Conservation (phyloP, 2,329 filamentous ascomycete species). For the Colletotrichum siamense region DNA sequence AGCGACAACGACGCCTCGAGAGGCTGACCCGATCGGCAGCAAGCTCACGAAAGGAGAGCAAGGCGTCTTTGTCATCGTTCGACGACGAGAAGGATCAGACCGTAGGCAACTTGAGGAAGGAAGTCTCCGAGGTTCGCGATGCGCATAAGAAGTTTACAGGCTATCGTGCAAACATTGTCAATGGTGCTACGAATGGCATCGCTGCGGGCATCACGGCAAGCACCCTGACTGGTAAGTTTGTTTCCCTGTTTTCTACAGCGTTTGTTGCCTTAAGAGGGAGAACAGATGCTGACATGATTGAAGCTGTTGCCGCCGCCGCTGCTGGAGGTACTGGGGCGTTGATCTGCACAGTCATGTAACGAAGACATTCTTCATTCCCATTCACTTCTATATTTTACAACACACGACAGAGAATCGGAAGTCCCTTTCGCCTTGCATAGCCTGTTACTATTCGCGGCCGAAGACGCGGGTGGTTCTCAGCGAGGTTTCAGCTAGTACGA, state of each 20-base stretch:
- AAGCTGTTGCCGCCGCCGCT: neutral
- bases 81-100: neutral
- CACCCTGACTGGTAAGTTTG: neutral
- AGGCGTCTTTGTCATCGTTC: neutral
- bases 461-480: neutral
- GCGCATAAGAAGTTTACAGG: neutral
- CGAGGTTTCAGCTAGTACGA: neutral
- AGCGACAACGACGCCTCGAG: neutral
- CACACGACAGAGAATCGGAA: neutral
- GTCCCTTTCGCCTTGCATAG: neutral
- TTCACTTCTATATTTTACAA: neutral
- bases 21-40: neutral
- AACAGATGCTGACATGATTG: neutral
- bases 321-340: neutral
- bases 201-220: neutral
- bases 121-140: neutral
- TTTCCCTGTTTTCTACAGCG: neutral
- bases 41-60: neutral
- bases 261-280: neutral
- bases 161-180: neutral
- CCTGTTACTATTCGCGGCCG: neutral
- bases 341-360: neutral
- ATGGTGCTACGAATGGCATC: neutral
- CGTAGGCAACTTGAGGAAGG: neutral
- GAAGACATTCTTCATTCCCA: neutral